Evolutionary conservation across 345 rosid species (phyloP).

Genomic region (Eucalyptus lansdowneana): DNA sequence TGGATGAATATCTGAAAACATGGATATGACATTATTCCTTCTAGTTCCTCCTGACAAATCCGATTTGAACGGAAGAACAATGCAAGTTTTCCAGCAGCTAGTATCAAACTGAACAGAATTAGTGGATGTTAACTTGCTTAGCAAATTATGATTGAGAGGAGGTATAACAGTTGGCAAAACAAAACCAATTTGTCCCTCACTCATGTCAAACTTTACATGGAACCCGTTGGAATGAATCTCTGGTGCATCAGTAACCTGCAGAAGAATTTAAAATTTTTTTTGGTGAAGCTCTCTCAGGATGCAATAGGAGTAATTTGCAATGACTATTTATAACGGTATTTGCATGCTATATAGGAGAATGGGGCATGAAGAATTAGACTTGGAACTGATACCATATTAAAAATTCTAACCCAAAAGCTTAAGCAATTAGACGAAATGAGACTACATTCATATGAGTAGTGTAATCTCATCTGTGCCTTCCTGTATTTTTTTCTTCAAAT

Average conservation of each 20-base stretch:
- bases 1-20: conserved; percentile 92
- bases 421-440: not conserved
- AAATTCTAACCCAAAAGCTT: not conserved
- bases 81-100: conserved; percentile 54
- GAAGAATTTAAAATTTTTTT: not conserved
- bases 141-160: conserved; percentile 45
- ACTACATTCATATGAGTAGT: not conserved
- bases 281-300: not conserved
- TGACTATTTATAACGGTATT: not conserved
- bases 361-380: not conserved
- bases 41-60: conserved; percentile 40
- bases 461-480: not conserved
- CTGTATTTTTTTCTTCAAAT: not conserved
- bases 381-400: not conserved
- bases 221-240: conserved; percentile 97
- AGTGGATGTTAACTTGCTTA: conserved; percentile 24
- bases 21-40: conserved; percentile 25
- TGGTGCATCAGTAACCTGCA: conserved; percentile 89
- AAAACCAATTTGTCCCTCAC: not conserved
- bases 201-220: conserved; percentile 69
- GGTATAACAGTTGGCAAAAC: conserved; percentile 25
- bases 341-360: not conserved
- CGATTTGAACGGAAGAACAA: conserved; percentile 17
- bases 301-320: not conserved
- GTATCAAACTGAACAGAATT: conserved; percentile 12